phyloP scores from a whole-genome alignment of 2,329 filamentous ascomycete species.

The Ploettnerulaceae sp. region DNA sequence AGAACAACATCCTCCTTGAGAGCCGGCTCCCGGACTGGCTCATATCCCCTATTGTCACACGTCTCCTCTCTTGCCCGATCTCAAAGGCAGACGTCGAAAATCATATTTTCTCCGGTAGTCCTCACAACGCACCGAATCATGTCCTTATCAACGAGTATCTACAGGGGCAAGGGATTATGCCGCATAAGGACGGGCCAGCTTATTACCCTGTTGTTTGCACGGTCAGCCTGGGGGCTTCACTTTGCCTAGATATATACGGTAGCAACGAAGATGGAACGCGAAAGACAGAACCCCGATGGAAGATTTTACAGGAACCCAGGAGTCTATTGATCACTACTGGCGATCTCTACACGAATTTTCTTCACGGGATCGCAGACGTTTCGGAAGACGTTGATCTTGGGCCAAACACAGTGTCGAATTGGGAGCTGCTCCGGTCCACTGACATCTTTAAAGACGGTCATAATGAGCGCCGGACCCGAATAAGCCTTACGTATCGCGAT shows the following conservation, averaged over 20 bases:
- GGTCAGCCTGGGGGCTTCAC: constrained; percentile 71
- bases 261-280: constrained; percentile 58
- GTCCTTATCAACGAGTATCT: constrained; percentile 91
- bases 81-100: constrained; percentile 23
- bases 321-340: constrained; percentile 71
- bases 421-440: constrained; percentile 56
- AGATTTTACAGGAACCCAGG: constrained; percentile 76
- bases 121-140: constrained; percentile 78
- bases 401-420: constrained; percentile 62
- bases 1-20: constrained; percentile 73
- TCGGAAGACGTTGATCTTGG: constrained; percentile 61
- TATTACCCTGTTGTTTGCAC: constrained; percentile 89
- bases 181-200: constrained; percentile 86
- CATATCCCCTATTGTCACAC: constrained; percentile 60
- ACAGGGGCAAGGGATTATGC: constrained; percentile 90
- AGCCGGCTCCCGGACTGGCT: constrained; percentile 74
- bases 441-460: constrained; percentile 45
- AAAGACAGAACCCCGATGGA: constrained; percentile 45
- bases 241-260: constrained; percentile 73
- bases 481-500: constrained; percentile 78
- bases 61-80: constrained; percentile 47
- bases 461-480: constrained; percentile 55
- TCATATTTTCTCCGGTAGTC: constrained; percentile 57
- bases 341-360: constrained; percentile 61
- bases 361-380: constrained; percentile 70